Evolutionary conservation across 1,284 basidiomycete species (phyloP).

Genomic region (Tilletia indica): DNA sequence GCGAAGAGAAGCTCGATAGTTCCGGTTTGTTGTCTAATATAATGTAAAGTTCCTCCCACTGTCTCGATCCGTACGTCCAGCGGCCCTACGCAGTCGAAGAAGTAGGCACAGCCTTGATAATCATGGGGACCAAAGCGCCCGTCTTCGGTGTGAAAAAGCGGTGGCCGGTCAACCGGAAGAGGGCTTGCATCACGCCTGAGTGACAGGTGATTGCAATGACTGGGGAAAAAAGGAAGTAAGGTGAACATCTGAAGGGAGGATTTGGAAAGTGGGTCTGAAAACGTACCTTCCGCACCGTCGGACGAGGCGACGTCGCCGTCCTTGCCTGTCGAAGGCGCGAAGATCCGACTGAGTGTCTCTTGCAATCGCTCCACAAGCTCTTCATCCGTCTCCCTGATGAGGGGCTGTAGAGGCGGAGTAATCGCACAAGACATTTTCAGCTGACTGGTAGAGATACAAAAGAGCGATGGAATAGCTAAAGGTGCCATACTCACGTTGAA

Average conservation of each 20-base stretch:
- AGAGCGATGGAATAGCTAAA: too few relatives aligned
- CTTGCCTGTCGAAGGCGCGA: background rate
- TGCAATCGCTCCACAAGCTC: background rate
- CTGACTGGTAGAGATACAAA: too few relatives aligned
- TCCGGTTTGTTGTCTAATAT: too few relatives aligned
- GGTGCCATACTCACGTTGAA: constrained; percentile 10
- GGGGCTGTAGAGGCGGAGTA: background rate
- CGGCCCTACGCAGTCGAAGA: too few relatives aligned
- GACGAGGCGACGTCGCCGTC: background rate
- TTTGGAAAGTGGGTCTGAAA: background rate
- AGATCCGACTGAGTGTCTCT: background rate
- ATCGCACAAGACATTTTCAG: too few relatives aligned
- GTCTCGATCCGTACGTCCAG: too few relatives aligned
- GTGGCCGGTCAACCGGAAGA: constrained; percentile 30
- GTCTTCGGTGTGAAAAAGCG: constrained; percentile 31
- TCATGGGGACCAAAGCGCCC: constrained; percentile 34
- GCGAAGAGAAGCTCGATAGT: too few relatives aligned
- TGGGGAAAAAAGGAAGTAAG: background rate
- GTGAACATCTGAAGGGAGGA: background rate
- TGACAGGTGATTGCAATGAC: constrained; percentile 34
- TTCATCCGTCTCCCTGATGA: background rate
- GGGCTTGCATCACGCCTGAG: constrained; percentile 39
- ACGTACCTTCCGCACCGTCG: constrained; percentile 7
- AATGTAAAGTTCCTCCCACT: background rate
- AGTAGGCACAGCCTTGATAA: constrained; percentile 36